A percentile compares a stretch with the other conserved stretches of the same genome.
Evolutionary conservation across 129 eudicot species (phyloP).

Genomic region (Erigeron canadensis): DNA sequence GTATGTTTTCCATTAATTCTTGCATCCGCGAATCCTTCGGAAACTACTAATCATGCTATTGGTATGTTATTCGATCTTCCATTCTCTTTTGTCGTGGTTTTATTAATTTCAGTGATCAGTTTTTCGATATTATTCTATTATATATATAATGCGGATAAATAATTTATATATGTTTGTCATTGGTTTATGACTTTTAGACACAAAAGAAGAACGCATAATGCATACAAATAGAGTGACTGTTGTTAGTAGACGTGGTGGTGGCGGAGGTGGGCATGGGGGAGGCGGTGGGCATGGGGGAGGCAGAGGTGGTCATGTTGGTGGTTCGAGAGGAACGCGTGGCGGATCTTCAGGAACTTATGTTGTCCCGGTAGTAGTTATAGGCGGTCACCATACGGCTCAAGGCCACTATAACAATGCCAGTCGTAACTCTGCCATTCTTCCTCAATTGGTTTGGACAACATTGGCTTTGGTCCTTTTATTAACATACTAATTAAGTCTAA

Average conservation of each 20-base stretch:
- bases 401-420: not conserved
- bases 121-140: no score
- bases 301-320: not conserved
- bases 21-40: conserved; percentile 16
- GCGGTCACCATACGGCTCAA: conserved; percentile 16
- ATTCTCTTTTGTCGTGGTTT: not conserved
- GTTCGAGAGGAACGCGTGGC: conserved; percentile 11
- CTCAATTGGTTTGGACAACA: conserved; percentile 14
- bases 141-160: no score
- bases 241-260: conserved; percentile 23
- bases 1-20: conserved; percentile 27
- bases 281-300: not conserved
- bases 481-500: not conserved
- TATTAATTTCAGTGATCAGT: not conserved
- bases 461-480: conserved; percentile 16
- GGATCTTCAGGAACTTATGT: not conserved
- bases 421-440: not conserved
- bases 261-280: conserved; percentile 4
- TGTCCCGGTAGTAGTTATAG: conserved; percentile 20
- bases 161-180: not conserved
- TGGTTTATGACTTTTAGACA: not conserved
- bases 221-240: not conserved
- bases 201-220: conserved; percentile 3
- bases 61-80: not conserved
- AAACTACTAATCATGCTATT: conserved; percentile 4